Evolutionary conservation across 1,139 yeast genomes (phyloP), one percentile per base, ranked within the genome.

Genomic region (Candida dubliniensis): DNA sequence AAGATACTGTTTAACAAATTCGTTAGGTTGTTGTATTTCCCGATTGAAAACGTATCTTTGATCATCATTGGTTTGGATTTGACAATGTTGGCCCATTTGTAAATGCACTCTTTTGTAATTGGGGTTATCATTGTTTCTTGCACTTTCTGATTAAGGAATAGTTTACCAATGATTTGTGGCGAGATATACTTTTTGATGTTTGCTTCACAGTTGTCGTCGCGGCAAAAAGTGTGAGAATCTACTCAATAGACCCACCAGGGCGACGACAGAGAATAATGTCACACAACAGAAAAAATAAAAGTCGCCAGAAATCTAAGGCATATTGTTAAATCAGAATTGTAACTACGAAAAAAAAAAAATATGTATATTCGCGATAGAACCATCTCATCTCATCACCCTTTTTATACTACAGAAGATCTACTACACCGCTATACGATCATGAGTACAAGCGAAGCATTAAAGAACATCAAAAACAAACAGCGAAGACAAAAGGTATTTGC

Each of bases 401-500:
- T 18, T 18, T 18, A 18, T 18, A 18, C 5, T 18, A 5, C 3
- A 18, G 23, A 4, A 3, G 23, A 18, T 18, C 23, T 4, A 18
- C 23, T 5, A 18, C 23, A 18, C 23, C 23, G 5, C 23, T 18
- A 18, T 18, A 18, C 23, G 5, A 34, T 8, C 23, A 14, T 13
- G 10, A 52, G 58, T 42, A 56, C 67, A 5, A 63, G 67, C 47
- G 71, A 69, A 49, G 66, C 71, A 13, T 58, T 73, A 31, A 74
- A 73, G 59, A 60, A 59, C 47, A 81, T 88, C 47, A 82, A 77
- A 60, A 89, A 89, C 67, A 89, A 87, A 66, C 82, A 82, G 55
- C 79, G 81, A 58, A 80, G 98, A 53, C 95, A 87, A 63, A 81
- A 86, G 67, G 74, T 90, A 38, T 87, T 79, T 64, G 84, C 90